A percentile compares a stretch with the other conserved stretches of the same genome.
phyloP scores from a whole-genome alignment of 1,284 basidiomycete genomes.

The Tylopilus orsonianus region DNA sequence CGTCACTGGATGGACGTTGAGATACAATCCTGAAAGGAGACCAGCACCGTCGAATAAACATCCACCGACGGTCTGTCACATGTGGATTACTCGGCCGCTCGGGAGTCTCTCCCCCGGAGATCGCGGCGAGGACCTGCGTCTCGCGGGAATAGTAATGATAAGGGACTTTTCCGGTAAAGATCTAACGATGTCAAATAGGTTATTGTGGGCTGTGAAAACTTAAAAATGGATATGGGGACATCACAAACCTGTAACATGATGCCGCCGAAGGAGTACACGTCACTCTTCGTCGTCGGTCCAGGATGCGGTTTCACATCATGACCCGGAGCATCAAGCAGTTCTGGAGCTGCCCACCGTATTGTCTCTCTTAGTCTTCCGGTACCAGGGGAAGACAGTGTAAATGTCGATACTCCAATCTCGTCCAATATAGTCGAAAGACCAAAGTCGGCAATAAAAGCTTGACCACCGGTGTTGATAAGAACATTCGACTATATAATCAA shows the following conservation, averaged over 20 bases:
- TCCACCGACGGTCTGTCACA: neutral
- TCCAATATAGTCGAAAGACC: constrained; percentile 12
- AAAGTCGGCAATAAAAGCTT: constrained; percentile 15
- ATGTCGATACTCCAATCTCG: constrained; percentile 7
- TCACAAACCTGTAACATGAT: constrained; percentile 12
- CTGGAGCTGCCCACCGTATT: constrained; percentile 9
- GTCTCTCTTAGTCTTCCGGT: neutral
- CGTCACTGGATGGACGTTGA: constrained; percentile 1
- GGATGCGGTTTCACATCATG: neutral
- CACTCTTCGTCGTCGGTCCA: neutral
- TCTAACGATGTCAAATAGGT: constrained; percentile 1
- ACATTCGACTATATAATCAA: constrained; percentile 13
- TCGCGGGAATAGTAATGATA: constrained; percentile 13
- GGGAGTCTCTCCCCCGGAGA: constrained; percentile 5
- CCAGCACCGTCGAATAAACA: neutral
- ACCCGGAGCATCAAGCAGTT: constrained; percentile 3
- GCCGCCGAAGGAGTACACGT: neutral
- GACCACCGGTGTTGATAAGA: constrained; percentile 5
- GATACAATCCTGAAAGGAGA: neutral
- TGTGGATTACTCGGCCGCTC: neutral
- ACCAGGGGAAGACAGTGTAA: neutral
- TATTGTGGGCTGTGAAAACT: neutral
- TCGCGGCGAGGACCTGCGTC: constrained; percentile 7
- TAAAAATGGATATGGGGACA: neutral
- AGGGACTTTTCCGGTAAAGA: constrained; percentile 15